Base-by-base conservation (phyloP, 2,329 filamentous ascomycete species). In the Hymenoscyphus scutula region DNA sequence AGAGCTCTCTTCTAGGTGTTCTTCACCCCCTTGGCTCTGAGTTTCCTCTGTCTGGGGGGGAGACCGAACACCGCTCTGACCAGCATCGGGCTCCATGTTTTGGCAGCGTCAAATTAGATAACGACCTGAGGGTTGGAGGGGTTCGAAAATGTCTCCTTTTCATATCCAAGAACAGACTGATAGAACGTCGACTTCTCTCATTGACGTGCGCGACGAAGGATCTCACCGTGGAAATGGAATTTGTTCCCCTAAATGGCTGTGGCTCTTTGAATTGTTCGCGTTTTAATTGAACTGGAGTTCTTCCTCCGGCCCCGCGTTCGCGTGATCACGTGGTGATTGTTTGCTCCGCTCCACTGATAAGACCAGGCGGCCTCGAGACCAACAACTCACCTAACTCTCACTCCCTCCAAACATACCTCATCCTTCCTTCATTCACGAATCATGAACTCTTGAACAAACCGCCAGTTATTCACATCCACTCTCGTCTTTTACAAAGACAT, bases 401-500 rank as follows among this genome's bases (percentile, higher is more conserved):
- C 30, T 27, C 37, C 27, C 61, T 64, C 66, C 53, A 62, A 67
- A 53, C 13, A 51, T 23, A 10, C 45, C 32, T 38, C 23, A 32
- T 15, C 19, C 10, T 51, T 51, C 45, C 23, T 7, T 25, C 23
- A 51, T 51, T 51, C 45, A 51, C 45, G 45, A 19, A 51, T 23
- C 13, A 51, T 51, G 45, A 51, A 51, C 8, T 23, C 23, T 23
- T 51, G 45, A 51, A 25, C n/a, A 10, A 51, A 11, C 7, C 10
- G 23, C 45, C 45, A 51, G 45, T 13, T 51, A 51, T 51, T 51
- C 45, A 51, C 45, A 51, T 13, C 11, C 7, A 11, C 8, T 19
- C 11, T 25, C 45, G 10, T 13, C 19, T 51, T 51, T 51, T 3
- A 51, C 2, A 23, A 10, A 19, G 45, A 25, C 23, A 51, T 51